Evolutionary conservation across 2,329 filamentous ascomycete species (phyloP).

Genomic region (Teratosphaeria gauchensis): DNA sequence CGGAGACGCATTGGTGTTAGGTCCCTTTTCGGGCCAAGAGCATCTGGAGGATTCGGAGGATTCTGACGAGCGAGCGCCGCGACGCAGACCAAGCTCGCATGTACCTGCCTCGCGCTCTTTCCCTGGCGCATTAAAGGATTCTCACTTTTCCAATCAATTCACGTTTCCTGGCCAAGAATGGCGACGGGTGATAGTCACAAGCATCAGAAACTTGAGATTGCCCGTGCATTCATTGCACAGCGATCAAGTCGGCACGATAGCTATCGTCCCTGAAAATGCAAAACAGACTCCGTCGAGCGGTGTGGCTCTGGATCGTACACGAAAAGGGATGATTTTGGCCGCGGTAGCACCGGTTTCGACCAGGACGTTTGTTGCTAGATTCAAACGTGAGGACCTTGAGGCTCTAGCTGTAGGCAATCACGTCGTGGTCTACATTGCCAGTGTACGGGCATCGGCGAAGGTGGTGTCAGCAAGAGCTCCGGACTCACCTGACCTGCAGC

Average conservation of each 20-base stretch:
- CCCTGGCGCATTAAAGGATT: constrained; percentile 33
- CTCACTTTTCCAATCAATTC: constrained; percentile 15
- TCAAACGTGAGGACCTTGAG: constrained; percentile 54
- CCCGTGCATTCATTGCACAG: constrained; percentile 66
- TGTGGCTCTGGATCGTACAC: not conserved
- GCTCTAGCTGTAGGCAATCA: constrained; percentile 57
- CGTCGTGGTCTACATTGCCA: constrained; percentile 79
- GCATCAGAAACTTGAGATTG: constrained; percentile 76
- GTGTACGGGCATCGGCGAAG: constrained; percentile 70
- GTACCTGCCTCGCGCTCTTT: constrained; percentile 38
- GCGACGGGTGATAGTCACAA: constrained; percentile 71
- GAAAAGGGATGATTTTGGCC: constrained; percentile 64
- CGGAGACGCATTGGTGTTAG: constrained; percentile 68
- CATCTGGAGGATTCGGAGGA: constrained; percentile 27
- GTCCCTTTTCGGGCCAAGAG: constrained; percentile 48
- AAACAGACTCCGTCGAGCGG: constrained; percentile 11
- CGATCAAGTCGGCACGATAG: constrained; percentile 84
- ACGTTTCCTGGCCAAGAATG: constrained; percentile 49
- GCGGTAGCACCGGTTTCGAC: constrained; percentile 47
- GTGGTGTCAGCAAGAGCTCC: constrained; percentile 43
- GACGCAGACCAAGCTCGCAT: constrained; percentile 14
- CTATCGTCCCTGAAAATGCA: constrained; percentile 50
- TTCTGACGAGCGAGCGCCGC: constrained; percentile 22
- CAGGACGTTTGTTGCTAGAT: constrained; percentile 51
- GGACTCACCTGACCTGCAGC: constrained; percentile 12